Evolutionary conservation across 73 alveolate species (phyloP), one percentile per base, ranked within the genome.

Genomic region (Paramecium pentaurelia): DNA sequence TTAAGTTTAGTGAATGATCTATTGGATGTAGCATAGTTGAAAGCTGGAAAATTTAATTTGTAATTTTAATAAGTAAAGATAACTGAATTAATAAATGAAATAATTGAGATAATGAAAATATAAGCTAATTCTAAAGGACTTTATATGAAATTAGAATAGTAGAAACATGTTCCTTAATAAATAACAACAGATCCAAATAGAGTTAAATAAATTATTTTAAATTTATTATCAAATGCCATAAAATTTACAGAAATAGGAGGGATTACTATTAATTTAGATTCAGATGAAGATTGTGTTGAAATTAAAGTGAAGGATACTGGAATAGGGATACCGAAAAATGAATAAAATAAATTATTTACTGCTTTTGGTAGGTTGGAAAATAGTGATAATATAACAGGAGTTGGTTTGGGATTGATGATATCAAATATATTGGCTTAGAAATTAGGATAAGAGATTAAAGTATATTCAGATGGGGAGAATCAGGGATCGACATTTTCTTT

Each of bases 291-390:
- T 18, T 59, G 44, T 84, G 25, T 86, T 16, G 32, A 86, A 38
- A 58, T 92, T 9, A 54, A 32, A 59, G 92, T 93, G 0, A n/a
- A 36, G 14, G 96, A 93, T 90, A 77, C 96, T 3, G 97, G 96
- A 6, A 83, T 93, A 34, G 97, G 96, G 27, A 88, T 93, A 5
- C 85, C 85, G 18, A 88, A 70, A 28, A 86, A 83, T 68, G 93
- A 92, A 34, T 27, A 77, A 22, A 59, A 16, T 16, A 94, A 94
- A 73, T 64, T 90, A 34, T 90, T 94, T 28, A 91, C 58, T 6
- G 75, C 88, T 27, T 94, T 94, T 68, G 95, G 94, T 25, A 71
- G 77, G 68, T 58, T 86, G 10, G 45, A 64, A 11, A 86, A 73
- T 77, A 90, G 84, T 9, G 22, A 40, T 34, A 64, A 73, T 80